Evolutionary conservation across 1,284 basidiomycete species (phyloP).

Genomic region (Tilletia walkeri): DNA sequence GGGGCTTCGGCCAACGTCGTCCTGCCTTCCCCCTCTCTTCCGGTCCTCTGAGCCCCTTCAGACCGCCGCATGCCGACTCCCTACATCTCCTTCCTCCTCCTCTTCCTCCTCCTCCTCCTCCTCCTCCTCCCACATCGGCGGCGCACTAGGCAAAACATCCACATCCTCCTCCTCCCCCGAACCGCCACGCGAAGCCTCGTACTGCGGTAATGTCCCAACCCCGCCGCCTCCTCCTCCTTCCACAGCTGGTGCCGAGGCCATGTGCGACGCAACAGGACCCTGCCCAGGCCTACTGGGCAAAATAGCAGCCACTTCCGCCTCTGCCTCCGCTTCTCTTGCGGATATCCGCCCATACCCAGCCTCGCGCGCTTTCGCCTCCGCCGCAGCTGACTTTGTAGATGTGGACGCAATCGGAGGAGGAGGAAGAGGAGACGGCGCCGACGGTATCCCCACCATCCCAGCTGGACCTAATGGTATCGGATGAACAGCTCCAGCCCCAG

Average conservation of each 20-base stretch:
- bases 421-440: background rate
- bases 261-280: too few species aligned
- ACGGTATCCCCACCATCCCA: too few species aligned
- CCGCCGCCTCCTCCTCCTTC: background rate
- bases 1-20: too few species aligned
- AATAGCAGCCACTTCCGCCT: background rate
- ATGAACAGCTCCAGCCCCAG: background rate
- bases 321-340: background rate
- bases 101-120: constrained; percentile 53
- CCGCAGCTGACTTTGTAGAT: background rate
- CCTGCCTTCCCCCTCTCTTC: too few species aligned
- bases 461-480: too few species aligned
- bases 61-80: background rate
- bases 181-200: background rate
- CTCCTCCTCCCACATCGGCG: constrained; percentile 12
- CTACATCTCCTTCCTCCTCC: constrained; percentile 57
- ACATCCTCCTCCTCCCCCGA: too few species aligned
- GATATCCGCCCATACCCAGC: background rate
- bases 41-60: too few species aligned
- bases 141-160: background rate
- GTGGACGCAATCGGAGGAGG: background rate
- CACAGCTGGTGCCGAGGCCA: background rate
- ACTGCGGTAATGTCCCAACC: background rate
- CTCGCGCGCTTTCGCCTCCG: constrained; percentile 7
- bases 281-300: background rate